A percentile compares a stretch with the other conserved stretches of the same genome.
phyloP scores from a whole-genome alignment of 306 rosid species.

The Vigna mungo region DNA sequence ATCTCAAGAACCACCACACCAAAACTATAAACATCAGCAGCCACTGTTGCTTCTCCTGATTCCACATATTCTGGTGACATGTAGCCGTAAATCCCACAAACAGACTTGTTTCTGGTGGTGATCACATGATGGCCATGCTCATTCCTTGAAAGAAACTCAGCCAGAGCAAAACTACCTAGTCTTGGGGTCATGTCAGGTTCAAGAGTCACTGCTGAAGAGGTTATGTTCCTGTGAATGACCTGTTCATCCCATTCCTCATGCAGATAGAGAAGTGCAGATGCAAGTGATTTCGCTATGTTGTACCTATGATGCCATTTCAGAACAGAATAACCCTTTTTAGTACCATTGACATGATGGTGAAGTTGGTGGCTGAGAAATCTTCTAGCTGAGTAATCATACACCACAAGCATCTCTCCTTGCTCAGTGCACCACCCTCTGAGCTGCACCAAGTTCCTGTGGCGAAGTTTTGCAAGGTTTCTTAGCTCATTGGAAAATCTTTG shows the following conservation, averaged over 20 bases:
- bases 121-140: constrained; percentile 70
- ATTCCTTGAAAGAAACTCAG: constrained; percentile 76
- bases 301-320: constrained; percentile 76
- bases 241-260: constrained; percentile 97
- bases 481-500: constrained; percentile 74
- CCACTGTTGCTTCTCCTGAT: constrained; percentile 67
- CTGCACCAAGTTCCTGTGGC: constrained; percentile 80
- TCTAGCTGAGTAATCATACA: constrained; percentile 77
- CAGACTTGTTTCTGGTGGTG: constrained; percentile 52
- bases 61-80: constrained; percentile 84
- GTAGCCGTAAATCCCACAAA: constrained; percentile 80
- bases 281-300: constrained; percentile 70
- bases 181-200: constrained; percentile 83
- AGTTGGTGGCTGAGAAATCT: constrained; percentile 73
- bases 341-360: constrained; percentile 48
- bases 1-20: constrained; percentile 85
- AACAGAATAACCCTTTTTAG: constrained; percentile 38
- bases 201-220: constrained; percentile 82
- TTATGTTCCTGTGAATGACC: constrained; percentile 80
- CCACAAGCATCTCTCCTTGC: constrained; percentile 91
- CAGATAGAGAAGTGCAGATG: constrained; percentile 81
- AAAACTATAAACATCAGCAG: constrained; percentile 81
- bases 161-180: constrained; percentile 78
- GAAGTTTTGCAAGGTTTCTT: constrained; percentile 71
- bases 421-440: constrained; percentile 96